Evolutionary conservation across 768 basidiomycete genomes (phyloP).

Genomic region (Auricularia sp.): DNA sequence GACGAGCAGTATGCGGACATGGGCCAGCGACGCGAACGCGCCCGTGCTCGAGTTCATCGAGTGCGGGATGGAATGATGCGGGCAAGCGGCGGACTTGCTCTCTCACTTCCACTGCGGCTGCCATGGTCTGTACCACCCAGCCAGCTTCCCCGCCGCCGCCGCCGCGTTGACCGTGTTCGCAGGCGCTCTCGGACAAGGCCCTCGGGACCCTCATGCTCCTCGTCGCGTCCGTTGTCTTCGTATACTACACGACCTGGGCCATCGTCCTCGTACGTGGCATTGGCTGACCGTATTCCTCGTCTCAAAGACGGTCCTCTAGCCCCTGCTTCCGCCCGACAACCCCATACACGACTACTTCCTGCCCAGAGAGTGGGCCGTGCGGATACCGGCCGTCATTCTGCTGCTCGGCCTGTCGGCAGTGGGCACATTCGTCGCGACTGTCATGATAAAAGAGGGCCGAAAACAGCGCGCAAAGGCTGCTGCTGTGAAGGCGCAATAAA

Average conservation of each 20-base stretch:
- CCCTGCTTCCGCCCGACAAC: conserved; percentile 70
- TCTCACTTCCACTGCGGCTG: background rate
- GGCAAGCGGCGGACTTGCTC: background rate
- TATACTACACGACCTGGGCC: conserved; percentile 90
- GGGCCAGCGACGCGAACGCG: conserved; percentile 72
- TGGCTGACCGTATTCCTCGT: conserved; percentile 9
- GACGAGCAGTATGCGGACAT: conserved; percentile 73
- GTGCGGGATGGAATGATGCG: background rate
- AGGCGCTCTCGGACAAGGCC: conserved; percentile 75
- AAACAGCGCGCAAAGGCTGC: conserved; percentile 58
- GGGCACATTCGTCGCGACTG: conserved; percentile 67
- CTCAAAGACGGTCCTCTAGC: conserved; percentile 24
- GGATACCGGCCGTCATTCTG: conserved; percentile 74
- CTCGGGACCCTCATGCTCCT: conserved; percentile 75
- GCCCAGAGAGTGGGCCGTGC: conserved; percentile 83
- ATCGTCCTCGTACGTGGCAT: conserved; percentile 58
- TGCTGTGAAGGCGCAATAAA: conserved; percentile 12
- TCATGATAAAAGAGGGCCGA: conserved; percentile 62
- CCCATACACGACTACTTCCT: conserved; percentile 75
- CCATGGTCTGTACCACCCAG: conserved; percentile 6
- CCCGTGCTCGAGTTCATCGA: background rate
- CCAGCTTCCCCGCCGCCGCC: background rate
- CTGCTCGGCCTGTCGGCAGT: conserved; percentile 73
- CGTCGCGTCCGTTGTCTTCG: conserved; percentile 63
- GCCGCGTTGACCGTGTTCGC: conserved; percentile 4